Percentiles rank a stretch among this genome's conserved stretches.
Evolutionary conservation across 768 basidiomycete genomes (phyloP).

Genomic region (Russula lepida): DNA sequence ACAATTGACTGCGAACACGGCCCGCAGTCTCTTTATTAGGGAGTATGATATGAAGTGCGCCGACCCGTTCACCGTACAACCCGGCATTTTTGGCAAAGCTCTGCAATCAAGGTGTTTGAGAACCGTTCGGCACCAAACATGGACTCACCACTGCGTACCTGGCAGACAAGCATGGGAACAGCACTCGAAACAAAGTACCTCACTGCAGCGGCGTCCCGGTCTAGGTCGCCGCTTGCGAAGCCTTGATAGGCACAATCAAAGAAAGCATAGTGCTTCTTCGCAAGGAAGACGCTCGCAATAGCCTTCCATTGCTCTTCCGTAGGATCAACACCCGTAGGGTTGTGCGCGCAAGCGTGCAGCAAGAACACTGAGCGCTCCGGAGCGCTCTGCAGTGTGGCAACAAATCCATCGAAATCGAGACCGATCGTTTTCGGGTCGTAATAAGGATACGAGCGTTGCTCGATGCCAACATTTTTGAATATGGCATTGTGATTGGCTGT

Average conservation of each 20-base stretch:
- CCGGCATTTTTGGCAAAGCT: slow-evolving; percentile 98
- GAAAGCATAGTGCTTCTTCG: slow-evolving; percentile 77
- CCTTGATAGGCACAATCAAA: slow-evolving; percentile 98
- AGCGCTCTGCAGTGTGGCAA: slow-evolving; percentile 50
- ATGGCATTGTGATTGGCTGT: slow-evolving; percentile 85
- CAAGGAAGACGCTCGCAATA: slow-evolving; percentile 63
- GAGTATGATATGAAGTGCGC: slow-evolving; percentile 82
- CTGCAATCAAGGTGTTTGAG: slow-evolving; percentile 33
- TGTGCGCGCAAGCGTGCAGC: slow-evolving; percentile 92
- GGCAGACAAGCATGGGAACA: slow-evolving; percentile 79
- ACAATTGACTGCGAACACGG: slow-evolving; percentile 78
- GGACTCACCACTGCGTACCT: slow-evolving; percentile 40
- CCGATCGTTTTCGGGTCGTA: slow-evolving; percentile 87
- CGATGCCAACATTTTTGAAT: slow-evolving; percentile 83
- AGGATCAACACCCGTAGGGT: slow-evolving; percentile 94
- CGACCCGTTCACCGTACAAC: slow-evolving; percentile 89
- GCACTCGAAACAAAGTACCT: slow-evolving; percentile 71
- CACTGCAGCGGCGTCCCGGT: slow-evolving; percentile 88
- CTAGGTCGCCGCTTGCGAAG: slow-evolving; percentile 88
- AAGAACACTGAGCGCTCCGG: slow-evolving; percentile 77
- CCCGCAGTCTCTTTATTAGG: slow-evolving; percentile 54
- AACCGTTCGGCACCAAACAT: background rate
- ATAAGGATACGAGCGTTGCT: slow-evolving; percentile 86
- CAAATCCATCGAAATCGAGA: slow-evolving; percentile 68
- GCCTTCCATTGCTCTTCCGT: slow-evolving; percentile 78